Base-by-base conservation (phyloP, 345 rosid genomes). In the Boechera divaricarpa region DNA sequence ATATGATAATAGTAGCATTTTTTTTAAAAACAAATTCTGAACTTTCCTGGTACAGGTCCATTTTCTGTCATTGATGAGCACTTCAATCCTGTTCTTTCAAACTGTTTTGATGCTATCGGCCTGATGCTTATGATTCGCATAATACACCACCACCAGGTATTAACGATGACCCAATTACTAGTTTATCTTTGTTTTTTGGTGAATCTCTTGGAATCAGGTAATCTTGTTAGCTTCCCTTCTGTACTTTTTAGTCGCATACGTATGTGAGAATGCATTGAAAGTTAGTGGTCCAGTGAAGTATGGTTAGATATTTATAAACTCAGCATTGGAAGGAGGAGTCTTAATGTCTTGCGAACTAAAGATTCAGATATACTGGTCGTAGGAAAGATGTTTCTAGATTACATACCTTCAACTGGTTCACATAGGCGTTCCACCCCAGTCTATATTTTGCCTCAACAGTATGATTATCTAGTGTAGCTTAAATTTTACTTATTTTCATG, bases 51-150 rank as follows among this genome's bases (percentile, higher is more conserved):
- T 48, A 77, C 90, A 92, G 99, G 99, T 85, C 99, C 99, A 67
- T 89, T 92, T 87, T 89, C 93, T 70, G 99, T 92, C 73, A 86
- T 95, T 35, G 98, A 92, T 62, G 98, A 95, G 69, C 98, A 95
- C 84, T 89, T 95, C 80, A 88, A 80, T 85, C 81, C 91, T 38
- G 83, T 92, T 69, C 89, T 95, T 58, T 90, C 96, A 64, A 91
- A 91, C 84, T 91, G 88, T 79, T 95, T 87, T 82, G 98, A 95
- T 83, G 99, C 99, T 65, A 95, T 95, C 48, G 98, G 99, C 41
- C 83, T 95, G 72, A 92, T 91, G 98, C 93, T 95, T 70, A 92
- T 95, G 99, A 95, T 95, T 82, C 91, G 92, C 73, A 89, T 95
- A 81, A 85, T 92, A 85, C 92, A 91, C 86, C 94, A 88, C 54